Evolutionary conservation across 129 eudicot genomes (phyloP).

Genomic region (Smallanthus sonchifolius): DNA sequence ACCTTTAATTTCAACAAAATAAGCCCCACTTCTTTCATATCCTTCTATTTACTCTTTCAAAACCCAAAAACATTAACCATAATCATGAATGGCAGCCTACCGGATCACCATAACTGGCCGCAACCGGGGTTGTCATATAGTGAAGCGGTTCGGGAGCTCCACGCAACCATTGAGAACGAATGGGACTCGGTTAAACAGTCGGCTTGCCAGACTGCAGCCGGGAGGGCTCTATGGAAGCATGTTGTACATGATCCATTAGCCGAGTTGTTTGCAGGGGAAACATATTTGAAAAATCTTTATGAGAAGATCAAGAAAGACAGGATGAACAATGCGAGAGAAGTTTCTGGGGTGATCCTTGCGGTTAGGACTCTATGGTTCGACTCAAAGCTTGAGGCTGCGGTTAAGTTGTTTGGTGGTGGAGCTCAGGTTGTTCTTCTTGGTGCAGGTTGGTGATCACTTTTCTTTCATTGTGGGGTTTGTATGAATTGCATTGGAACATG

Average conservation of each 20-base stretch:
- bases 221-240: slow-evolving; percentile 90
- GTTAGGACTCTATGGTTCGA: slow-evolving; percentile 96
- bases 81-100: slow-evolving; percentile 52
- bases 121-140: slow-evolving; percentile 44
- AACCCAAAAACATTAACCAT: neutral
- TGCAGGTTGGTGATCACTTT: slow-evolving; percentile 66
- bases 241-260: slow-evolving; percentile 84
- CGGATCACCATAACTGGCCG: slow-evolving; percentile 60
- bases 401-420: slow-evolving; percentile 58
- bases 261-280: slow-evolving; percentile 90
- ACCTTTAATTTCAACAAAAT: slow-evolving; percentile 19
- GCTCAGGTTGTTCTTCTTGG: slow-evolving; percentile 97
- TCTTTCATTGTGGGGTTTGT: neutral
- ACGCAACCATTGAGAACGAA: slow-evolving; percentile 65
- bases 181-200: slow-evolving; percentile 75
- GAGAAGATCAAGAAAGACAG: slow-evolving; percentile 90
- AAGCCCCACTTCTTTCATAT: slow-evolving; percentile 33
- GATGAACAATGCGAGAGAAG: slow-evolving; percentile 70
- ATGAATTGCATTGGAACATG: neutral
- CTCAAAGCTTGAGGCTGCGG: slow-evolving; percentile 73
- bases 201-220: slow-evolving; percentile 97
- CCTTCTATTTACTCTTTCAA: slow-evolving; percentile 23
- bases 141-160: slow-evolving; percentile 57
- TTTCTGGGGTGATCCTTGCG: slow-evolving; percentile 91
- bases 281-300: slow-evolving; percentile 58